Evolutionary conservation across 2,329 filamentous ascomycete species (phyloP).

Genomic region (Cadophora sp.): DNA sequence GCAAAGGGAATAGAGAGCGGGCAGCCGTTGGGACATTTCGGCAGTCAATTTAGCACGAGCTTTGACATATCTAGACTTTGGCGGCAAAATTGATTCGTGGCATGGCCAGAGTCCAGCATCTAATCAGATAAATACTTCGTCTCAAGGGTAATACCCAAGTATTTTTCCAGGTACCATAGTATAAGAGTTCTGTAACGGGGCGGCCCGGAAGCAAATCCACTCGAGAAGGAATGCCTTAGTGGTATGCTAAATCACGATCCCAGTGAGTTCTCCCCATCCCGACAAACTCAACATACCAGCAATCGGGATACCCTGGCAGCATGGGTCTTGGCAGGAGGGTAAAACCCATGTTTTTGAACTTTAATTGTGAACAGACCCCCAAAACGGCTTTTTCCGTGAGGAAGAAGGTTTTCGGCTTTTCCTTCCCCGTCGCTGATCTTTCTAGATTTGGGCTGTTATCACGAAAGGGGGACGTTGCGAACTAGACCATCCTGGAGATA

Average conservation of each 20-base stretch:
- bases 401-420: background rate
- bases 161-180: too few species aligned
- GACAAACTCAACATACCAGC: too few species aligned
- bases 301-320: background rate
- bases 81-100: background rate
- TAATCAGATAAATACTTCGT: too few species aligned
- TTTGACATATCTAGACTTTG: background rate
- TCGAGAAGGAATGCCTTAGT: too few species aligned
- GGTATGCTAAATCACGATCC: too few species aligned
- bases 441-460: background rate
- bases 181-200: too few species aligned
- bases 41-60: background rate
- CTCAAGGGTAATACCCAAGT: too few species aligned
- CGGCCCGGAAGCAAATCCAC: too few species aligned
- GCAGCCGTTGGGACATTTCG: background rate
- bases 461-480: background rate
- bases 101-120: too few species aligned
- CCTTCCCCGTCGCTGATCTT: background rate
- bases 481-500: too few species aligned
- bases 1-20: background rate
- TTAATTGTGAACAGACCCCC: background rate
- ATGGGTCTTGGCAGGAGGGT: background rate
- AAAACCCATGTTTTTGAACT: background rate
- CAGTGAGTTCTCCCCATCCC: too few species aligned
- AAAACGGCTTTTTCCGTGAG: background rate